Evolutionary conservation across 495 filamentous ascomycete genomes (phyloP).

Genomic region (Aspergillus hancockii): DNA sequence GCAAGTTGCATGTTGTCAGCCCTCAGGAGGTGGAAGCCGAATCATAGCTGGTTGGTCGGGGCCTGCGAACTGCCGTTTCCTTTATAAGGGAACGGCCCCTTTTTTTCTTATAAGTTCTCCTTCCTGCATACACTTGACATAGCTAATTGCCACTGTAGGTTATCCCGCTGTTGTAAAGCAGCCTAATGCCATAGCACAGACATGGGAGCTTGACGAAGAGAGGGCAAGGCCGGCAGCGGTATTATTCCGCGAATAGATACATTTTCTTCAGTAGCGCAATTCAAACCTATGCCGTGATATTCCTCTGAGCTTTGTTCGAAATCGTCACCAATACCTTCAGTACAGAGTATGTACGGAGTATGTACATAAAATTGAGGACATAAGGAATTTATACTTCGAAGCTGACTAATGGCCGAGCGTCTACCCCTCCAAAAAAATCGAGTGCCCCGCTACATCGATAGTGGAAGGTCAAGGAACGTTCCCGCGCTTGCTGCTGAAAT

Average conservation of each 20-base stretch:
- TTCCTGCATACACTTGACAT: conserved; percentile 12
- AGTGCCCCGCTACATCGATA: conserved; percentile 33
- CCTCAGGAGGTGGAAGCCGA: conserved; percentile 34
- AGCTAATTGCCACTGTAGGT: conserved; percentile 32
- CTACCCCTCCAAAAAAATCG: conserved; percentile 31
- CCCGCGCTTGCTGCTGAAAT: conserved; percentile 28
- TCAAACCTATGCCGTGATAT: no score
- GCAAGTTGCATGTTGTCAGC: conserved; percentile 34
- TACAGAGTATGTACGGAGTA: no score
- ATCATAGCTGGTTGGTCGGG: conserved; percentile 15
- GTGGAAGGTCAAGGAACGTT: conserved; percentile 45
- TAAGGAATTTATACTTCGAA: neutral
- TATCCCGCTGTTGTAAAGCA: neutral
- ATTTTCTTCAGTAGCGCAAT: neutral
- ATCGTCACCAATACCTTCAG: no score
- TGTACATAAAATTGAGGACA: no score
- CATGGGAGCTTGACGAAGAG: no score
- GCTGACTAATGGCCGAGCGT: conserved; percentile 21
- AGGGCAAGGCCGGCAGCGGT: no score
- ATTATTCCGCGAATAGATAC: no score
- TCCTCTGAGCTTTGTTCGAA: no score
- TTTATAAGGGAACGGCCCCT: conserved; percentile 54
- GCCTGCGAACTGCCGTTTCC: conserved; percentile 38
- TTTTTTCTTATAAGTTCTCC: conserved; percentile 66
- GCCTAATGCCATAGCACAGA: neutral